Base-by-base conservation (phyloP, 164 flowering plant species). In the Litsea cubeba region DNA sequence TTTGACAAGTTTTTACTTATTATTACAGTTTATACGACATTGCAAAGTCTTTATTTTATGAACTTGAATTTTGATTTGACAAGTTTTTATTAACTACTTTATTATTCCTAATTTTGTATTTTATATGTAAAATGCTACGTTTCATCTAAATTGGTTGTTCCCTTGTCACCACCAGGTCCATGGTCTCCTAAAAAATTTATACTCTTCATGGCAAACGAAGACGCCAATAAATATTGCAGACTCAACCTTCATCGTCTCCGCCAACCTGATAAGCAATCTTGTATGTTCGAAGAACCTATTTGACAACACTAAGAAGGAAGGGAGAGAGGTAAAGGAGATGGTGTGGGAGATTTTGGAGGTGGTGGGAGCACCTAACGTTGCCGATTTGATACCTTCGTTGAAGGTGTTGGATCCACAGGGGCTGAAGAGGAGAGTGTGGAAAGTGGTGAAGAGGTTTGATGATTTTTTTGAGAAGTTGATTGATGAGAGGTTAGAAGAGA, bases 341-440 rank as follows among this genome's bases (percentile, higher is more conserved):
- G 82, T 82, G 32, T 75, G 79, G 77, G 82, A 77, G 69, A 73
- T 82, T 7, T 57, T 82, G 24, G 81, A 82, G 68, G 75, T 71
- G 22, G 80, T 79, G 40, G 84, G 81, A 15, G 73, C 75, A 1
- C 81, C 84, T 0, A 82, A 82, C 68, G n/a, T 82, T 7, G 80
- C 82, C 3, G 84, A 82, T 54, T 40, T 79, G 58, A 73, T 82
- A 15, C 84, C 84, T 0, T 62, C 69, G 58, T 57, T 82, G 74
- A 79, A 79, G 65, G 49, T 73, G 3, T 26, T 82, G 0, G 84
- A 82, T 26, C 84, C 84, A 2, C 82, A 82, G 68, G 80, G 80
- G 3, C 65, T 82, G 58, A 82, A 75, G 71, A 75, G 67, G 75
- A 72, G 79, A 57, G 77, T 79, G 57, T 69, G 68, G 23, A 82